These are phyloP conservation scores for Sordaria brevicollis DNA, from an alignment of 495 filamentous ascomycete species.

Conservation along the genomic window DNA sequence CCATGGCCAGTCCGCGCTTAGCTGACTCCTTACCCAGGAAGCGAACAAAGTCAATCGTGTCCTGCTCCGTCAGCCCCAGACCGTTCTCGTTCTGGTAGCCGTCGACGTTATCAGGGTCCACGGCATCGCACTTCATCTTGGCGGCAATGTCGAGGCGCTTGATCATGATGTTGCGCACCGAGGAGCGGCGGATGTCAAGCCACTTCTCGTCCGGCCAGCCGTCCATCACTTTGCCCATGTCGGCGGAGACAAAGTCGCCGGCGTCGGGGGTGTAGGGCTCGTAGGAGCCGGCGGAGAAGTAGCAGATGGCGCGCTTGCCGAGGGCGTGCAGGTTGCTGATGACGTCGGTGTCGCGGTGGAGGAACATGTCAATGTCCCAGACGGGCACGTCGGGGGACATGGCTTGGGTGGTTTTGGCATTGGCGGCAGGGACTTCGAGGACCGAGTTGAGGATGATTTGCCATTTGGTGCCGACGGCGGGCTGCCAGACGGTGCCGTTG, in stretches of 20 bases:
- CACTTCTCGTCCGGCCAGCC: slow-evolving; percentile 60
- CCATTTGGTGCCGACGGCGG: slow-evolving; percentile 11
- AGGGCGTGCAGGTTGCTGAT: slow-evolving; percentile 15
- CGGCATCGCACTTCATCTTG: slow-evolving; percentile 55
- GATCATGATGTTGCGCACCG: slow-evolving; percentile 51
- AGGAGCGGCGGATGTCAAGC: slow-evolving; percentile 46
- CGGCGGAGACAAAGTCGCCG: slow-evolving; percentile 36
- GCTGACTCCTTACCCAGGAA: slow-evolving; percentile 48
- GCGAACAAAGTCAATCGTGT: slow-evolving; percentile 46
- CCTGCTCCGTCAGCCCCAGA: slow-evolving; percentile 40
- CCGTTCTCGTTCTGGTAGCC: slow-evolving; percentile 50
- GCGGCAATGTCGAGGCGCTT: slow-evolving; percentile 44
- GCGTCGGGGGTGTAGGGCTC: slow-evolving; percentile 46
- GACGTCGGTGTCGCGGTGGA: slow-evolving; percentile 12
- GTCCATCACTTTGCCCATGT: slow-evolving; percentile 42
- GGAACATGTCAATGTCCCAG: slow-evolving; percentile 21
- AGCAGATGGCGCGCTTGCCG: slow-evolving; percentile 50
- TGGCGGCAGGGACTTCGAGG: slow-evolving; percentile 21
- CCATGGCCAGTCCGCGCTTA: slow-evolving; percentile 39
- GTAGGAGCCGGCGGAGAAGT: slow-evolving; percentile 60
- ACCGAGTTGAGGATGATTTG: slow-evolving; percentile 23
- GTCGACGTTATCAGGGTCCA: slow-evolving; percentile 67
- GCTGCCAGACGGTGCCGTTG: slow-evolving; percentile 10
- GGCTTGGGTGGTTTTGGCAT: neutral
- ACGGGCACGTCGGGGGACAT: slow-evolving; percentile 19